Conservation (phyloP, 1,139 yeast species). For the Wickerhamomyces sp. region DNA sequence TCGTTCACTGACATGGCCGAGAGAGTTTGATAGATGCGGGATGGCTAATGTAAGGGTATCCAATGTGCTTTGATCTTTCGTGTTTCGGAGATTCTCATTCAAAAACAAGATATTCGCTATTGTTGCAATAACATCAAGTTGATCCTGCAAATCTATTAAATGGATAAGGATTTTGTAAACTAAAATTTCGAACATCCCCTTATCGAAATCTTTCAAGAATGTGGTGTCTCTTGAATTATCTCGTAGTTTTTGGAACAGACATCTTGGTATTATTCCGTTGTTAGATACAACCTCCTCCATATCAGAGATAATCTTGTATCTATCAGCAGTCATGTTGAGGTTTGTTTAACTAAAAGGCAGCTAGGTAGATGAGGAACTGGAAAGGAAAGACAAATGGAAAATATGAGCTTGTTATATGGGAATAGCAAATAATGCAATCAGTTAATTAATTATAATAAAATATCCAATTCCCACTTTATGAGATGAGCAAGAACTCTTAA, state of each 20-base stretch:
- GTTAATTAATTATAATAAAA: no score
- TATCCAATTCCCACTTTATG: no score
- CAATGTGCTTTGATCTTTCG: background rate
- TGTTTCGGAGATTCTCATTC: constrained; percentile 15
- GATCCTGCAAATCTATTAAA: constrained; percentile 8
- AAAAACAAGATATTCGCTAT: constrained; percentile 19
- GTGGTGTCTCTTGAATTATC: constrained; percentile 11
- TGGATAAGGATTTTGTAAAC: constrained; percentile 7
- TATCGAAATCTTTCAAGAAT: constrained; percentile 14
- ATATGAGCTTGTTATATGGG: background rate
- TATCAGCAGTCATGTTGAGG: constrained; percentile 1
- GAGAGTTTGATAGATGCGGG: constrained; percentile 12
- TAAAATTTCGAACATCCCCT: constrained; percentile 6
- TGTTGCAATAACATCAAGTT: constrained; percentile 17
- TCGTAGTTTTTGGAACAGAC: constrained; percentile 9
- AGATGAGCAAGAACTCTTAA: background rate
- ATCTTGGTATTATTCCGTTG: constrained; percentile 1
- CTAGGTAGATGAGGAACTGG: background rate
- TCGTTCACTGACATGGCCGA: constrained; percentile 23
- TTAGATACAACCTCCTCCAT: constrained; percentile 1
- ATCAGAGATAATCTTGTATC: constrained; percentile 3
- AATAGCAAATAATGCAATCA: no score
- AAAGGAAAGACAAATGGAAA: background rate
- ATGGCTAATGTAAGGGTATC: constrained; percentile 2
- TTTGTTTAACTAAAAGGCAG: background rate